A percentile compares a stretch with the other conserved stretches of the same genome.
phyloP scores from a whole-genome alignment of 495 filamentous ascomycete species.

The Hyphodiscus hymeniophilus region DNA sequence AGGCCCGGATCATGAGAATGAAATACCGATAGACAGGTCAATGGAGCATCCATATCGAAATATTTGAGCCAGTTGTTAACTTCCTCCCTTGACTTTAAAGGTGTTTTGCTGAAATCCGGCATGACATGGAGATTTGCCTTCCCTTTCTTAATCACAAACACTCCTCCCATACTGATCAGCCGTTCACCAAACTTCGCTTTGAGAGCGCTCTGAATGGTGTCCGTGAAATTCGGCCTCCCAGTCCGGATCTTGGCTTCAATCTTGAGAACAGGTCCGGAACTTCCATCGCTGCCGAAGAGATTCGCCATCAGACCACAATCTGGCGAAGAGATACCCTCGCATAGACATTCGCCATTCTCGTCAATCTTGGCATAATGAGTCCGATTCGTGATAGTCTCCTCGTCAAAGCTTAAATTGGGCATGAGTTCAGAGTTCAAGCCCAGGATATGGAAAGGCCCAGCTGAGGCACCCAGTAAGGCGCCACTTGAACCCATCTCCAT shows the following conservation, averaged over 20 bases:
- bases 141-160: constrained; percentile 29
- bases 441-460: constrained; percentile 33
- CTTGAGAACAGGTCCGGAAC: constrained; percentile 27
- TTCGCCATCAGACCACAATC: constrained; percentile 35
- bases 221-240: constrained; percentile 27
- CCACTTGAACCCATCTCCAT: constrained; percentile 29
- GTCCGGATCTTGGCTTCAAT: constrained; percentile 24
- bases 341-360: constrained; percentile 10
- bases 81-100: constrained; percentile 22
- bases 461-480: constrained; percentile 29
- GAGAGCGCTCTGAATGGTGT: constrained; percentile 26
- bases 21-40: constrained; percentile 32
- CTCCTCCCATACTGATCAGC: constrained; percentile 30
- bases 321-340: constrained; percentile 20
- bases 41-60: constrained; percentile 28
- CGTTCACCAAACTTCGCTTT: constrained; percentile 23
- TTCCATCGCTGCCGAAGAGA: constrained; percentile 28
- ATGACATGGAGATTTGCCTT: constrained; percentile 34
- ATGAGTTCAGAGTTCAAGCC: constrained; percentile 33
- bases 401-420: constrained; percentile 27
- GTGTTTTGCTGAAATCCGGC: constrained; percentile 32
- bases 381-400: constrained; percentile 3
- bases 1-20: constrained; percentile 30
- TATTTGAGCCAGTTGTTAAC: constrained; percentile 30
- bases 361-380: constrained; percentile 16